Percentiles rank a stretch among this genome's conserved stretches.
These are phyloP conservation scores for Malassezia japonica DNA, from an alignment of 1,284 basidiomycete species.

Conservation along the genomic window DNA sequence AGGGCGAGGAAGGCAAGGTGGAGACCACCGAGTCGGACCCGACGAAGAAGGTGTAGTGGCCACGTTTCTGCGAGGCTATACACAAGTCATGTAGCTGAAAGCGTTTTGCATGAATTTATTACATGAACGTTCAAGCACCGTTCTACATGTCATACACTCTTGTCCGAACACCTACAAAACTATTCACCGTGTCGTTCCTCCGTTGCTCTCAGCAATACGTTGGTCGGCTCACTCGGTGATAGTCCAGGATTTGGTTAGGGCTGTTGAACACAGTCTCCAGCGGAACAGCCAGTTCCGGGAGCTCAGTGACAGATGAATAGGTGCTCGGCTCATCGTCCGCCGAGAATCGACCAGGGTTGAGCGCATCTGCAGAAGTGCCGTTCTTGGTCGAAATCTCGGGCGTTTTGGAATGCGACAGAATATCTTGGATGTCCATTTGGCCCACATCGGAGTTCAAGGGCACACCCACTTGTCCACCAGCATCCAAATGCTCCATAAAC, in stretches of 20 bases:
- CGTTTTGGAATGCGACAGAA: no score
- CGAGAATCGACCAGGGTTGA: background rate
- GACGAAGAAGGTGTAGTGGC: background rate
- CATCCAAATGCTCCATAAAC: no score
- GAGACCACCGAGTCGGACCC: background rate
- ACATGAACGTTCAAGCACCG: background rate
- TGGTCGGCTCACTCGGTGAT: background rate
- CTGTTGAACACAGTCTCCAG: background rate
- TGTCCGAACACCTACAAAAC: background rate
- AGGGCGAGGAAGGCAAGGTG: background rate
- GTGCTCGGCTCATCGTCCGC: no score
- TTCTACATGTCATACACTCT: background rate
- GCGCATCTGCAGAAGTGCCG: background rate
- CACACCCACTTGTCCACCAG: no score
- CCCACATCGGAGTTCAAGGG: no score
- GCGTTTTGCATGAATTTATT: background rate
- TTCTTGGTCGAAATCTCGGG: no score
- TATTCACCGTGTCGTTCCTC: background rate
- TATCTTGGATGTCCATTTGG: no score
- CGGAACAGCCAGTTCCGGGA: background rate
- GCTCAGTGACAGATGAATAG: no score
- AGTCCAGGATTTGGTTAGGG: background rate
- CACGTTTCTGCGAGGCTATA: background rate
- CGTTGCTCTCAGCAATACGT: background rate
- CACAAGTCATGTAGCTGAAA: no score